Conservation (phyloP, 352 stramenopile genomes). For the Globisporangium echinulatum region DNA sequence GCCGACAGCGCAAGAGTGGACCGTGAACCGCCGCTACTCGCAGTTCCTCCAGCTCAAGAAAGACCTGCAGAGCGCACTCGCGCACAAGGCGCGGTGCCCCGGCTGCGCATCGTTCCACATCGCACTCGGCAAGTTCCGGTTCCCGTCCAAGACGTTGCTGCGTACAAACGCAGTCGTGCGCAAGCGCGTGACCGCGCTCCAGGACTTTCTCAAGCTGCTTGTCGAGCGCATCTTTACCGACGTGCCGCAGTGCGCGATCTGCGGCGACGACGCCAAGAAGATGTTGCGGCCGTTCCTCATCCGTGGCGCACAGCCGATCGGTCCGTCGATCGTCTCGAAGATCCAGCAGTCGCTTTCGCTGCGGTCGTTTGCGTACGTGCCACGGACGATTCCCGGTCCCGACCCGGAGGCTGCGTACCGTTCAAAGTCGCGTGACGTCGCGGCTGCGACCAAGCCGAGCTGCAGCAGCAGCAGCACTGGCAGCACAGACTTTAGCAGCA, state of each 20-base stretch:
- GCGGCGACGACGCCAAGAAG: constrained; percentile 57
- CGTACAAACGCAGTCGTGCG: constrained; percentile 72
- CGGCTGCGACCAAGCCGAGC: neutral
- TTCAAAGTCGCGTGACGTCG: neutral
- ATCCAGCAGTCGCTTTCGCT: constrained; percentile 73
- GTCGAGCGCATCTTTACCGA: constrained; percentile 67
- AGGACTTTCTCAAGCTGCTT: constrained; percentile 70
- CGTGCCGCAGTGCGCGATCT: constrained; percentile 66
- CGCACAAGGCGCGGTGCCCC: constrained; percentile 35
- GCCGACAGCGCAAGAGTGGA: constrained; percentile 74
- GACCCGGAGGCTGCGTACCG: neutral
- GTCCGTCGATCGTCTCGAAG: constrained; percentile 58
- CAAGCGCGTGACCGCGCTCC: constrained; percentile 52
- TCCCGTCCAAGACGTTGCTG: constrained; percentile 60
- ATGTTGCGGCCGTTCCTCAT: constrained; percentile 73
- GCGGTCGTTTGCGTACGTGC: constrained; percentile 50
- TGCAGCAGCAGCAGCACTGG: neutral
- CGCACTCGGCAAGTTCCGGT: constrained; percentile 52
- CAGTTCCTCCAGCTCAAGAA: constrained; percentile 79
- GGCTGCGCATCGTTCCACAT: constrained; percentile 61
- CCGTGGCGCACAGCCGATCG: constrained; percentile 68
- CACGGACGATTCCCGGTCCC: constrained; percentile 23
- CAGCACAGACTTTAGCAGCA: neutral
- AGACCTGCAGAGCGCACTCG: constrained; percentile 48
- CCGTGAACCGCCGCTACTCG: constrained; percentile 81